Percentiles rank a stretch among this genome's conserved stretches.
phyloP scores from a whole-genome alignment of 768 basidiomycete species.

The Mycena maculata region DNA sequence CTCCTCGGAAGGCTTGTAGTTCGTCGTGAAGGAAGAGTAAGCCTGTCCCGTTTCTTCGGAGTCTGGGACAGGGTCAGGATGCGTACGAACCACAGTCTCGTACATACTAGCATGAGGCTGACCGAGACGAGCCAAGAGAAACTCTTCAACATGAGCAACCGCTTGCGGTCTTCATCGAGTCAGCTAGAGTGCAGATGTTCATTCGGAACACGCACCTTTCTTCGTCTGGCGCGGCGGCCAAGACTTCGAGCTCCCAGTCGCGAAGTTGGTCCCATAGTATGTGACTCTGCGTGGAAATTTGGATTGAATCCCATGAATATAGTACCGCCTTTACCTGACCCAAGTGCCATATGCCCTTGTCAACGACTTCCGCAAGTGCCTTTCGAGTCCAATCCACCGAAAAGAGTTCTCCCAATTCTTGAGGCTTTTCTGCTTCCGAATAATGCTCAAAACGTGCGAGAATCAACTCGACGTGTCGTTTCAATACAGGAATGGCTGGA shows the following conservation, averaged over 20 bases:
- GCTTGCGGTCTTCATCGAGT: conserved; percentile 51
- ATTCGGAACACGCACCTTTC: conserved; percentile 55
- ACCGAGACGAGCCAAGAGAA: conserved; percentile 74
- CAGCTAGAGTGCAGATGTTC: background rate
- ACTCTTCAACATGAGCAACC: conserved; percentile 62
- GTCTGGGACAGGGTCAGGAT: conserved; percentile 56
- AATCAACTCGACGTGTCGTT: conserved; percentile 75
- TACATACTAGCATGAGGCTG: conserved; percentile 81
- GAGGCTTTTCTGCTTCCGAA: conserved; percentile 54
- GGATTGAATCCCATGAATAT: background rate
- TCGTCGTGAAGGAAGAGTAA: conserved; percentile 92
- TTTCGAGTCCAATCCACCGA: conserved; percentile 70
- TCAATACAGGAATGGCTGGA: conserved; percentile 80
- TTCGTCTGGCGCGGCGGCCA: conserved; percentile 59
- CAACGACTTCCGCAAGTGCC: conserved; percentile 64
- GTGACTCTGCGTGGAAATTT: conserved; percentile 62
- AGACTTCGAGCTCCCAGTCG: conserved; percentile 78
- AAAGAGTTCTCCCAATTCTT: conserved; percentile 68
- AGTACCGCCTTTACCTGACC: conserved; percentile 59
- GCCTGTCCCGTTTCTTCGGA: conserved; percentile 84
- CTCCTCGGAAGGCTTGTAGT: conserved; percentile 74
- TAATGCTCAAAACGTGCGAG: conserved; percentile 56
- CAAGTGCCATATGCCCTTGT: conserved; percentile 70
- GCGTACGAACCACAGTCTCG: background rate
- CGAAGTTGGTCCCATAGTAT: conserved; percentile 76